A percentile compares a stretch with the other conserved stretches of the same genome.
Evolutionary conservation across 257 asterid genomes (phyloP).

Genomic region (Solanum sejunctum): DNA sequence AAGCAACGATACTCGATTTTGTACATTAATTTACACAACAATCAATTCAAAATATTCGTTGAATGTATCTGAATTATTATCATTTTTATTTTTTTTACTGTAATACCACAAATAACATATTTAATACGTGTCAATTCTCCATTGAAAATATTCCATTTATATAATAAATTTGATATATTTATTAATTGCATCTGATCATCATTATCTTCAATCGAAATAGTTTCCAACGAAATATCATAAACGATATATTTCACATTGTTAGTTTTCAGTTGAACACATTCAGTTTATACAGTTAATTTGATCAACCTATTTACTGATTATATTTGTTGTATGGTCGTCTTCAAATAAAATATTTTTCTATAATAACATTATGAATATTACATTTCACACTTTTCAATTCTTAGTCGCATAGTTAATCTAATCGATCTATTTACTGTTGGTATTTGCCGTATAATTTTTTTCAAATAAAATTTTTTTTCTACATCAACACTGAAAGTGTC

Average conservation of each 20-base stretch:
- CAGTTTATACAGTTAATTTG: background rate
- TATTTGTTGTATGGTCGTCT: background rate
- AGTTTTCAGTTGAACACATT: background rate
- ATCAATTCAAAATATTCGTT: background rate
- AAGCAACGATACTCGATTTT: fast-evolving
- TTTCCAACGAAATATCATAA: too few species aligned
- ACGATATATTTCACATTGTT: background rate
- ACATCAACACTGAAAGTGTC: too few species aligned
- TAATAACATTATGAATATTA: background rate
- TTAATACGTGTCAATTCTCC: background rate
- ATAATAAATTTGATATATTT: too few species aligned
- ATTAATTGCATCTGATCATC: background rate
- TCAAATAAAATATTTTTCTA: too few species aligned
- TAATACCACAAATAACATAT: fast-evolving
- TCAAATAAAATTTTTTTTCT: background rate
- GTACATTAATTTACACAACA: background rate
- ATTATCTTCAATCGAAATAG: too few species aligned
- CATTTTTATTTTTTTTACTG: background rate
- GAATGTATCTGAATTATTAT: background rate
- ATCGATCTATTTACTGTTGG: background rate
- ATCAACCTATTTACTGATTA: too few species aligned
- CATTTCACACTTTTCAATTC: background rate
- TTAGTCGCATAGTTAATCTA: background rate
- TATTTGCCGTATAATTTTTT: background rate
- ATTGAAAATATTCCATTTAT: too few species aligned